Conservation (phyloP, 208 protist genomes). For the Trypanosoma brucei region DNA sequence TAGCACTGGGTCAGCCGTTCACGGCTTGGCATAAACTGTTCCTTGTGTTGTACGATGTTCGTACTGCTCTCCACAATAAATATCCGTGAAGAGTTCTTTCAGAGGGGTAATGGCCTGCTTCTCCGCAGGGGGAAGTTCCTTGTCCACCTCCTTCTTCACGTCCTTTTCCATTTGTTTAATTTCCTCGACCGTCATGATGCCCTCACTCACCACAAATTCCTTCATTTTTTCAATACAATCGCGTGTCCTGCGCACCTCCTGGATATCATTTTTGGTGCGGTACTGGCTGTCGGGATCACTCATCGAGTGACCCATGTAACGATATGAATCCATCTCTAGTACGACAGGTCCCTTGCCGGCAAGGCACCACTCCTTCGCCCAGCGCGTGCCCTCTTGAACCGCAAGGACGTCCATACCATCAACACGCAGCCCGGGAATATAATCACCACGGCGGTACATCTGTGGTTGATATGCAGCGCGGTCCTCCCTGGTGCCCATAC, state of each 20-base stretch:
- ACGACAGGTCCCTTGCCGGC: conserved; percentile 92
- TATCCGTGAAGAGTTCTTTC: conserved; percentile 87
- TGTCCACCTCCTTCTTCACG: conserved; percentile 90
- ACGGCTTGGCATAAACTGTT: conserved; percentile 66
- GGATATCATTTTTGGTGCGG: conserved; percentile 94
- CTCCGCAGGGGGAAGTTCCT: conserved; percentile 86
- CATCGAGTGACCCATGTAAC: conserved; percentile 98
- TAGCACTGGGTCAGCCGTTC: background rate
- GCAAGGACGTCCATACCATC: conserved; percentile 98
- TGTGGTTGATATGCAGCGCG: conserved; percentile 86
- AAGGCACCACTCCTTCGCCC: conserved; percentile 77
- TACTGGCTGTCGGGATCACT: conserved; percentile 97
- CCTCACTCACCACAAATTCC: conserved; percentile 71
- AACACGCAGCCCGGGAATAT: conserved; percentile 94
- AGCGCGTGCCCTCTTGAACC: conserved; percentile 90
- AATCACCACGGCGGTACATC: conserved; percentile 97
- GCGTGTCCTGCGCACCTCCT: conserved; percentile 81
- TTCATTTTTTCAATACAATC: conserved; percentile 91
- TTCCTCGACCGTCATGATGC: conserved; percentile 93
- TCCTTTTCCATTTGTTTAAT: conserved; percentile 90
- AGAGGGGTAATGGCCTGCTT: conserved; percentile 50
- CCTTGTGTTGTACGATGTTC: conserved; percentile 81
- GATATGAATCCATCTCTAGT: conserved; percentile 95
- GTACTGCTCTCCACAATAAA: conserved; percentile 86
- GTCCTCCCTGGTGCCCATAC: conserved; percentile 95